Conservation (phyloP, 768 basidiomycete genomes). For the Collybia sordida region DNA sequence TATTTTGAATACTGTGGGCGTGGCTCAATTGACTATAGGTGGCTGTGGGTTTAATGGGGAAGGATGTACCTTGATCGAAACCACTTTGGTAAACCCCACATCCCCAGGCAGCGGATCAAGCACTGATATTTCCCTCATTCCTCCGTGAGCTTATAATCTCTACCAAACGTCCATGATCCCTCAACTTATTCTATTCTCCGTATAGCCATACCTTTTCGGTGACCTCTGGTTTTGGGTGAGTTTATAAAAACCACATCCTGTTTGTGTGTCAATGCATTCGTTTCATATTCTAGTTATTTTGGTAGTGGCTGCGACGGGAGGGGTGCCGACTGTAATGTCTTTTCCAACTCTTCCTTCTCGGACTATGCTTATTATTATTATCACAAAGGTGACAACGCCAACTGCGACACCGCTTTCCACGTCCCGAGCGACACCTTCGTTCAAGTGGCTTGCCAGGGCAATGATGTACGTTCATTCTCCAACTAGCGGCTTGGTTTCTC, state of each 20-base stretch:
- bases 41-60: slow-evolving; percentile 34
- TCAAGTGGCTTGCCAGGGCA: slow-evolving; percentile 30
- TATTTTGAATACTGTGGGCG: not conserved
- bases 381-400: slow-evolving; percentile 26
- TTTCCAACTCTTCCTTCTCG: not conserved
- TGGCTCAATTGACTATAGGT: slow-evolving; percentile 15
- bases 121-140: slow-evolving; percentile 31
- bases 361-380: not conserved
- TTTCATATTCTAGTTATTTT: slow-evolving; percentile 33
- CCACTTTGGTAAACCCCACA: slow-evolving; percentile 31
- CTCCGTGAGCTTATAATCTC: slow-evolving; percentile 18
- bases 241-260: not conserved
- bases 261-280: not conserved
- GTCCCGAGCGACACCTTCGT: slow-evolving; percentile 23
- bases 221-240: slow-evolving; percentile 37
- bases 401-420: slow-evolving; percentile 31
- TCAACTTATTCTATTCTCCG: not conserved
- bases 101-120: slow-evolving; percentile 31
- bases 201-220: slow-evolving; percentile 39
- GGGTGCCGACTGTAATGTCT: slow-evolving; percentile 40
- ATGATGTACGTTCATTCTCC: slow-evolving; percentile 22
- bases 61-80: slow-evolving; percentile 33
- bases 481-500: not conserved
- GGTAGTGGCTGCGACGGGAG: slow-evolving; percentile 40
- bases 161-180: too few species aligned